Conservation (phyloP, 768 basidiomycete species). For the Mrakia blollopis region DNA sequence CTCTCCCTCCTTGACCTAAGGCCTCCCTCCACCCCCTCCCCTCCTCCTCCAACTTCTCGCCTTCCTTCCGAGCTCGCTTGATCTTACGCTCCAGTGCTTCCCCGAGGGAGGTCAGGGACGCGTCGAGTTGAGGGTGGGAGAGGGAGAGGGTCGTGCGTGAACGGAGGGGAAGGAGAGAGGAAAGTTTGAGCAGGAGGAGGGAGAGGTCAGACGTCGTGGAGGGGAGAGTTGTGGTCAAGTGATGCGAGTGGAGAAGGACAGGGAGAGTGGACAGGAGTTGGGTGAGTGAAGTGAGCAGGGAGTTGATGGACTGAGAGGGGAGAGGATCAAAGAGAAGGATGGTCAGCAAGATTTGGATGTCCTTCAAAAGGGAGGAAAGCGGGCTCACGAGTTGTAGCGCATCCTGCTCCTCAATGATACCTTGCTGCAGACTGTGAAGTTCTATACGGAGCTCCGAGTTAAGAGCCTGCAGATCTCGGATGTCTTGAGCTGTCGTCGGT, state of each 20-base stretch:
- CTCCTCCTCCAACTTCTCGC: not conserved
- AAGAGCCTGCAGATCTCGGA: not conserved
- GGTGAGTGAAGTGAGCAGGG: not conserved
- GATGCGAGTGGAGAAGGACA: not conserved
- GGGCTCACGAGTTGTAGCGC: not conserved
- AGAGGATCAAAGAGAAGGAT: not conserved
- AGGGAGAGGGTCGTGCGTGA: not conserved
- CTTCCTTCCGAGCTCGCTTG: not conserved
- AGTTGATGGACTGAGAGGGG: not conserved
- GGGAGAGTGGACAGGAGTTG: not conserved
- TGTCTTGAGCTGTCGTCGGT: not conserved
- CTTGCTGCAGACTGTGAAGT: not conserved
- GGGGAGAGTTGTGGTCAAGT: not conserved
- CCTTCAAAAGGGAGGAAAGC: not conserved
- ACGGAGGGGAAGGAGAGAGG: not conserved
- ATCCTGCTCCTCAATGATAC: not conserved
- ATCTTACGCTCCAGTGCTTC: not conserved
- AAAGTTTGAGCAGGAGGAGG: not conserved
- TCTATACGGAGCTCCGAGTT: not conserved
- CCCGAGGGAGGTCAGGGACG: not conserved
- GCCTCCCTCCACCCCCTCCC: not conserved
- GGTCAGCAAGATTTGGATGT: not conserved
- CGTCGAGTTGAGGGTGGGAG: not conserved
- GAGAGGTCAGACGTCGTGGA: not conserved
- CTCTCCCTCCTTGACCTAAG: not conserved